Percentiles rank a stretch among this genome's conserved stretches.
These are phyloP conservation scores for Megacollybia platyphylla DNA, from an alignment of 1,284 basidiomycete genomes.

Conservation along the genomic window DNA sequence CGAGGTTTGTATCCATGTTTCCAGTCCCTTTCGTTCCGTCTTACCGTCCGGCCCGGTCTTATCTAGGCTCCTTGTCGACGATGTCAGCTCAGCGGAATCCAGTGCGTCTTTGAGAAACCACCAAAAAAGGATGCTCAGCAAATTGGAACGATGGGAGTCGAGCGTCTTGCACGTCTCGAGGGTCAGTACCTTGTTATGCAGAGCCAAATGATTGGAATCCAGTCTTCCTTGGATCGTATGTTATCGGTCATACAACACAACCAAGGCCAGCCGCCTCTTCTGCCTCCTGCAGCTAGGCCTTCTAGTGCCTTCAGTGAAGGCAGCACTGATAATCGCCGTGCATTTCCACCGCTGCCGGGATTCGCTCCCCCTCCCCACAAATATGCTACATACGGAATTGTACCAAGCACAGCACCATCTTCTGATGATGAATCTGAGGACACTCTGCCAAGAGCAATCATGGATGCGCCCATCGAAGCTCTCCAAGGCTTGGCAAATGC, in stretches of 20 bases:
- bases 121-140: constrained; percentile 64
- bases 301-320: constrained; percentile 9
- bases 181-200: constrained; percentile 82
- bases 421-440: constrained; percentile 86
- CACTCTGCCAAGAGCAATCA: constrained; percentile 64
- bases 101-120: constrained; percentile 88
- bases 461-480: constrained; percentile 88
- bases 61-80: constrained; percentile 77
- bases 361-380: constrained; percentile 85
- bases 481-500: constrained; percentile 87
- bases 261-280: constrained; percentile 17
- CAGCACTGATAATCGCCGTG: constrained; percentile 19
- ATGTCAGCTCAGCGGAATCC: constrained; percentile 73
- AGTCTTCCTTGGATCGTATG: constrained; percentile 73
- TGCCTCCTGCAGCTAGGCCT: constrained; percentile 5
- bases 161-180: constrained; percentile 70
- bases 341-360: constrained; percentile 76
- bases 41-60: constrained; percentile 45
- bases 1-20: constrained; percentile 35
- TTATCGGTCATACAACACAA: constrained; percentile 47
- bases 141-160: constrained; percentile 19
- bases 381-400: constrained; percentile 83
- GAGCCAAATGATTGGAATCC: constrained; percentile 85
- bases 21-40: constrained; percentile 33
- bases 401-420: constrained; percentile 68